Conservation (phyloP, 805 yeast species). For the Yarrowia sp. region DNA sequence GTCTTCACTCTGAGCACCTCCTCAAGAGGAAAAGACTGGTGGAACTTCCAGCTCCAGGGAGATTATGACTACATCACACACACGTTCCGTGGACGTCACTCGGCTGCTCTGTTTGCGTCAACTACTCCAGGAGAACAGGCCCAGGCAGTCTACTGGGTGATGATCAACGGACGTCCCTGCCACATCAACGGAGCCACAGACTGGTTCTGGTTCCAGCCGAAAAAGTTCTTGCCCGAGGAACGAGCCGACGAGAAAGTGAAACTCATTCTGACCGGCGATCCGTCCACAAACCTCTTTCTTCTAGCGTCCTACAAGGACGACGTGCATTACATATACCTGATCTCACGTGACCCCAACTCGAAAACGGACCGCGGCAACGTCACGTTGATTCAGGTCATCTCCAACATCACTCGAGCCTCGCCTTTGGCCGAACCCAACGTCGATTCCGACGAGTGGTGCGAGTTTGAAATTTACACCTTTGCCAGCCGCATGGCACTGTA, state of each 20-base stretch:
- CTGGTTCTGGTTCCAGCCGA: conserved; percentile 35
- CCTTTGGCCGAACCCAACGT: conserved; percentile 14
- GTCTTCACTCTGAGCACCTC: conserved; percentile 24
- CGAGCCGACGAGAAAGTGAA: neutral
- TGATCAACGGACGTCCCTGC: conserved; percentile 4
- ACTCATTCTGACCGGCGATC: conserved; percentile 17
- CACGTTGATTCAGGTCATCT: conserved; percentile 4
- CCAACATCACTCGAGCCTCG: conserved; percentile 16
- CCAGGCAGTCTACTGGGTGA: conserved; percentile 4
- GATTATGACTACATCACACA: conserved; percentile 17
- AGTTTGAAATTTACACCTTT: conserved; percentile 25
- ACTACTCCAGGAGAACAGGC: conserved; percentile 16
- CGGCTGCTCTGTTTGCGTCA: conserved; percentile 8
- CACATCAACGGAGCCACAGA: conserved; percentile 24
- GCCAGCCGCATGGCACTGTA: conserved; percentile 28
- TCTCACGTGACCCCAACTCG: conserved; percentile 16
- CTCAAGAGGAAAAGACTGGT: conserved; percentile 16
- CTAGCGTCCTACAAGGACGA: conserved; percentile 21
- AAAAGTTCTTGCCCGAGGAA: conserved; percentile 12
- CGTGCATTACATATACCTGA: conserved; percentile 17
- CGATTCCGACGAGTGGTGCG: conserved; percentile 16
- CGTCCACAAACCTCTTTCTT: conserved; percentile 6
- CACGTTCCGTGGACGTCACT: conserved; percentile 1
- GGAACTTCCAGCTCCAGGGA: conserved; percentile 34
- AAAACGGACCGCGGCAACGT: conserved; percentile 25